A percentile compares a stretch with the other conserved stretches of the same genome.
These are phyloP conservation scores for Ustilago loliicola DNA, from an alignment of 1,284 basidiomycete genomes.

Conservation along the genomic window DNA sequence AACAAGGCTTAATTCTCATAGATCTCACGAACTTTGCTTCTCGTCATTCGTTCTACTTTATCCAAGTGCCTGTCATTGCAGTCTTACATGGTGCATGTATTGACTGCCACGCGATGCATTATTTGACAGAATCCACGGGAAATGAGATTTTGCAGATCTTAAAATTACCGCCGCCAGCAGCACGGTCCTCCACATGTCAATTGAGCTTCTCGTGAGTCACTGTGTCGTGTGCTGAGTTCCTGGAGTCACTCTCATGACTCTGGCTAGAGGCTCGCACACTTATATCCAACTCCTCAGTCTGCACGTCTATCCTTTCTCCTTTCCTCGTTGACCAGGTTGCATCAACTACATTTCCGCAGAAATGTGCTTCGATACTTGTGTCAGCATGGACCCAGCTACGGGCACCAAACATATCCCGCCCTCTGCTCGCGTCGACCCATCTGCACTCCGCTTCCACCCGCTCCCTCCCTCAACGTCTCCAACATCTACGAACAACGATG, in stretches of 20 bases:
- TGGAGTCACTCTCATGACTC: too few species aligned
- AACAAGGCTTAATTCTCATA: conserved; percentile 1
- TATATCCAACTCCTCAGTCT: too few species aligned
- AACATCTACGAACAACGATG: background rate
- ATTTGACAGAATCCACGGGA: background rate
- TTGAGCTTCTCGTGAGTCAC: background rate
- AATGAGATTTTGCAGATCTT: background rate
- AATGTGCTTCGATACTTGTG: conserved; percentile 23
- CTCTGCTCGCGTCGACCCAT: conserved; percentile 20
- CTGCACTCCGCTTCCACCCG: conserved; percentile 20
- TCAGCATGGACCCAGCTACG: conserved; percentile 10
- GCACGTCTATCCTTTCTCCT: too few species aligned
- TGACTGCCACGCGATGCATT: background rate
- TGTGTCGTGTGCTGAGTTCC: too few species aligned
- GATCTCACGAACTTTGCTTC: too few species aligned
- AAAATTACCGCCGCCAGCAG: background rate
- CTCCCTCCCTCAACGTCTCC: background rate
- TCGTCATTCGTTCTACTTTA: too few species aligned
- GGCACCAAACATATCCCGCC: conserved; percentile 25
- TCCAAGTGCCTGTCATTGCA: background rate
- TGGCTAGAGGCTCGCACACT: too few species aligned
- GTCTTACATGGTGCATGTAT: background rate
- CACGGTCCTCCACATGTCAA: too few species aligned
- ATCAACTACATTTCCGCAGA: background rate
- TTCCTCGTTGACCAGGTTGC: too few species aligned